phyloP scores from a whole-genome alignment of 306 rosid species.

The Cucurbita maxima region DNA sequence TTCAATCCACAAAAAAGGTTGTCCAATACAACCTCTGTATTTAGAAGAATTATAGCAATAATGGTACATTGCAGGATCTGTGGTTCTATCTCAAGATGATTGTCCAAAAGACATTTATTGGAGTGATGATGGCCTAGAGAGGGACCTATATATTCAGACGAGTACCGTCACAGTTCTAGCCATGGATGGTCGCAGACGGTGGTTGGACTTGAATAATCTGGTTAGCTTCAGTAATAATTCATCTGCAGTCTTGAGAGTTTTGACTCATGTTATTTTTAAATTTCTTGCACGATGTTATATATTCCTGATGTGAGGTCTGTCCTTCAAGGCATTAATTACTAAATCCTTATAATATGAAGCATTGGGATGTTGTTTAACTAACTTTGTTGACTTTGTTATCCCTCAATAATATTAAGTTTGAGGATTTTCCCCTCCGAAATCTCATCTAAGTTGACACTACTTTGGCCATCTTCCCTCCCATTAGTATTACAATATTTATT shows the following conservation, averaged over 20 bases:
- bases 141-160: slow-evolving; percentile 68
- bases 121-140: slow-evolving; percentile 89
- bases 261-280: neutral
- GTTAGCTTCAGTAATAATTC: slow-evolving; percentile 27
- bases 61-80: slow-evolving; percentile 38
- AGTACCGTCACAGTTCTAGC: slow-evolving; percentile 76
- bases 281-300: neutral
- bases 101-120: slow-evolving; percentile 69
- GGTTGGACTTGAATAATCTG: slow-evolving; percentile 90
- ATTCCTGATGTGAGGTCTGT: neutral
- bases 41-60: slow-evolving; percentile 1
- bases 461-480: neutral
- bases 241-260: slow-evolving; percentile 7
- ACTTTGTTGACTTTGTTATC: neutral
- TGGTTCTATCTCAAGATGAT: slow-evolving; percentile 20
- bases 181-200: slow-evolving; percentile 98
- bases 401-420: neutral
- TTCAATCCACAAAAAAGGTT: neutral
- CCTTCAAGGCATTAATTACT: neutral
- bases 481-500: neutral
- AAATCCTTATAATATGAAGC: neutral
- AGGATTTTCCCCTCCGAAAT: neutral
- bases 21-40: neutral
- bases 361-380: neutral
- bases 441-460: neutral